Evolutionary conservation across 1,139 yeast species (phyloP).

Genomic region (Meyerozyma carpophila): DNA sequence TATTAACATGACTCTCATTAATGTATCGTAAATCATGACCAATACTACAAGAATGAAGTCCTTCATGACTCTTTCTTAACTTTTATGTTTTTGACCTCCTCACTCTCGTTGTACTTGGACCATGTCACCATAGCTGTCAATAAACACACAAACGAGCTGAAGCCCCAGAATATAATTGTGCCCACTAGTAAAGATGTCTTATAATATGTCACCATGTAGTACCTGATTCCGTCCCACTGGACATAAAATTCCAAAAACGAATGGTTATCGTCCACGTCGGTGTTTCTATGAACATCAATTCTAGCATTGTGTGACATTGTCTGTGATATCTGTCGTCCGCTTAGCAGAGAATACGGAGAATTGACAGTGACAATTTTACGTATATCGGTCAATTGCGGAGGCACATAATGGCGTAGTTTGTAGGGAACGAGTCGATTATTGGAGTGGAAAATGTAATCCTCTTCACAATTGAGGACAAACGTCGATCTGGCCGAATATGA

Average conservation of each 20-base stretch:
- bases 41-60: too few relatives aligned
- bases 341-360: constrained; percentile 7
- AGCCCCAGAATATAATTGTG: constrained; percentile 42
- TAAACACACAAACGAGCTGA: constrained; percentile 26
- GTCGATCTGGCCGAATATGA: constrained; percentile 1
- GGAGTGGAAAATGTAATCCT: constrained; percentile 19
- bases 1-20: constrained; percentile 3
- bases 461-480: constrained; percentile 25
- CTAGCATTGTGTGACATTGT: constrained; percentile 7
- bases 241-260: constrained; percentile 14
- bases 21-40: constrained; percentile 2
- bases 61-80: constrained; percentile 1
- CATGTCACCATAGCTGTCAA: constrained; percentile 19
- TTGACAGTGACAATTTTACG: constrained; percentile 11
- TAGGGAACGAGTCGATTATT: constrained; percentile 33
- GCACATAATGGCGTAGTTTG: constrained; percentile 31
- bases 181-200: constrained; percentile 45
- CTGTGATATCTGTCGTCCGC: constrained; percentile 6
- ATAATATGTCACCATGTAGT: constrained; percentile 48
- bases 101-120: constrained; percentile 1
- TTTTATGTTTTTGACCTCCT: constrained; percentile 2
- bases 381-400: constrained; percentile 27
- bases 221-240: constrained; percentile 54
- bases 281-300: constrained; percentile 8
- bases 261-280: constrained; percentile 7